A percentile compares a stretch with the other conserved stretches of the same genome.
Evolutionary conservation across 2,329 filamentous ascomycete species (phyloP).

Genomic region (Colletotrichum tofieldiae): DNA sequence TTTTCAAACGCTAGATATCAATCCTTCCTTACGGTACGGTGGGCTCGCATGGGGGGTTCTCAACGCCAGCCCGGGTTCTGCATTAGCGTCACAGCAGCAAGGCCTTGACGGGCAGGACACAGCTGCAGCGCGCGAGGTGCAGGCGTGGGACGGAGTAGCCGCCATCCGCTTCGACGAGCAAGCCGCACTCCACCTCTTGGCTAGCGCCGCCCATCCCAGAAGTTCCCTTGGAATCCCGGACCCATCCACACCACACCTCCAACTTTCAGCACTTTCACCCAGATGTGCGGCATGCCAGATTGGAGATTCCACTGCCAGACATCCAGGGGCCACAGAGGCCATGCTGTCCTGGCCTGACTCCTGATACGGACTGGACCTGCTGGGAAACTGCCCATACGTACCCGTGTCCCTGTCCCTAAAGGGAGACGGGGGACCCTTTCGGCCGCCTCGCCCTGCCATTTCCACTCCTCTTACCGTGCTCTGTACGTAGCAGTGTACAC

Average conservation of each 20-base stretch:
- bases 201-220: conserved; percentile 18
- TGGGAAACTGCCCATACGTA: background rate
- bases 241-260: conserved; percentile 20
- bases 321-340: background rate
- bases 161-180: conserved; percentile 27
- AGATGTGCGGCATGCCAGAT: conserved; percentile 16
- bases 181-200: conserved; percentile 20
- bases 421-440: conserved; percentile 7
- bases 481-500: too few relatives aligned
- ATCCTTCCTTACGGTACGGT: conserved; percentile 31
- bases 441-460: conserved; percentile 6
- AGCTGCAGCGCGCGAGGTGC: conserved; percentile 6
- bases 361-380: background rate
- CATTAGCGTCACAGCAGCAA: conserved; percentile 31
- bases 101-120: conserved; percentile 6
- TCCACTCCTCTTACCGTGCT: background rate
- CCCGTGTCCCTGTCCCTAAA: background rate
- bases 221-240: conserved; percentile 16
- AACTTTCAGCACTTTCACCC: background rate
- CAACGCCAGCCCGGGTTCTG: conserved; percentile 27
- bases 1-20: conserved; percentile 30
- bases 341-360: background rate
- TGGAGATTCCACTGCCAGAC: conserved; percentile 7
- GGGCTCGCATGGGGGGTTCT: conserved; percentile 14
- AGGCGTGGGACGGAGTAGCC: conserved; percentile 29